Percentiles rank a stretch among this genome's conserved stretches.
phyloP scores from a whole-genome alignment of 2,329 filamentous ascomycete species.

The Fusarium marasasianum region DNA sequence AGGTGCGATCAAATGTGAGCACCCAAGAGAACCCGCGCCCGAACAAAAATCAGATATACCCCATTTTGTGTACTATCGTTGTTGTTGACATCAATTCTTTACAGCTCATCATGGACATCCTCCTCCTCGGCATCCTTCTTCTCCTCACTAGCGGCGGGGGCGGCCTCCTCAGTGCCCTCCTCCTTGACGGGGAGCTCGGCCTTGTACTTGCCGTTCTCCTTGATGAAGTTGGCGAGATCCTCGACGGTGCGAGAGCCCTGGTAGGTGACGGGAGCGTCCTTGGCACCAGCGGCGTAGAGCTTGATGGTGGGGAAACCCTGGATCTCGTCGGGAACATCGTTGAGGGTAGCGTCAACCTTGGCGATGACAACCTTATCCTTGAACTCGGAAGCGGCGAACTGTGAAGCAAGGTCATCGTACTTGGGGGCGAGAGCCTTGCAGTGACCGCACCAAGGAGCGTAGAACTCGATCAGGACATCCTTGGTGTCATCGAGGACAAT shows the following conservation, averaged over 20 bases:
- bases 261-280: slow-evolving; percentile 87
- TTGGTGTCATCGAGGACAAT: slow-evolving; percentile 93
- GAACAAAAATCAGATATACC: slow-evolving; percentile 46
- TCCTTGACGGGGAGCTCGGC: slow-evolving; percentile 70
- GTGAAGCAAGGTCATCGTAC: slow-evolving; percentile 88
- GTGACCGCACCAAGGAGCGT: slow-evolving; percentile 99
- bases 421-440: slow-evolving; percentile 98
- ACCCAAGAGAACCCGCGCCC: slow-evolving; percentile 47
- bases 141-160: slow-evolving; percentile 62
- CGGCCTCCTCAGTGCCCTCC: slow-evolving; percentile 64
- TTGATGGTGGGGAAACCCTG: slow-evolving; percentile 99
- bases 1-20: slow-evolving; percentile 37
- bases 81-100: slow-evolving; percentile 53
- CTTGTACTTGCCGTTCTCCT: slow-evolving; percentile 93
- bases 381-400: slow-evolving; percentile 81
- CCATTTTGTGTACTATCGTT: slow-evolving; percentile 43
- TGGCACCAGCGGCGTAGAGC: slow-evolving; percentile 90
- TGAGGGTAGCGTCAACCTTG: slow-evolving; percentile 96
- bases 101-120: slow-evolving; percentile 78
- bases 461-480: slow-evolving; percentile 98
- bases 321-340: slow-evolving; percentile 97
- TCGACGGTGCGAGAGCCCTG: slow-evolving; percentile 86
- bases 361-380: slow-evolving; percentile 89
- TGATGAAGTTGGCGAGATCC: slow-evolving; percentile 91
- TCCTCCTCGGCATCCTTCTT: slow-evolving; percentile 55